phyloP scores from a whole-genome alignment of 306 rosid species.

The Albizia julibrissin region DNA sequence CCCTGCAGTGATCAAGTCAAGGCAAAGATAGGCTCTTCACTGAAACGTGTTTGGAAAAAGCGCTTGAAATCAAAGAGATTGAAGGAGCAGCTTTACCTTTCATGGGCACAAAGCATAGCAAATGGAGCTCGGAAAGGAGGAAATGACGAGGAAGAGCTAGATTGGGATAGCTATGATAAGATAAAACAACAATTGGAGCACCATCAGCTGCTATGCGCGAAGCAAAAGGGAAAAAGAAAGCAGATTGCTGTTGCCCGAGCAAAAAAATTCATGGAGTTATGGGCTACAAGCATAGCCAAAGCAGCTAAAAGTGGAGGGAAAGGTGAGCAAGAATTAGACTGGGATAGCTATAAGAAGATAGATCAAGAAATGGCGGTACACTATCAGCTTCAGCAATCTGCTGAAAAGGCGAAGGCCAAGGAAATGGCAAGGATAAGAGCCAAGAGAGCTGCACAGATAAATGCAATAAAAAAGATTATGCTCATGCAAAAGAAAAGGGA shows the following conservation, averaged over 20 bases:
- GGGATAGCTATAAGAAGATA: constrained; percentile 74
- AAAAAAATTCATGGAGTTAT: constrained; percentile 38
- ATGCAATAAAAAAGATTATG: constrained; percentile 51
- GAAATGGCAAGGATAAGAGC: constrained; percentile 51
- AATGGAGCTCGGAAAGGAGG: constrained; percentile 77
- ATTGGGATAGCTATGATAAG: constrained; percentile 50
- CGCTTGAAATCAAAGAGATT: constrained; percentile 53
- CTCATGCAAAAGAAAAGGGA: constrained; percentile 45
- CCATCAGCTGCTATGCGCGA: constrained; percentile 21
- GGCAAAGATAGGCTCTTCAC: constrained; percentile 71
- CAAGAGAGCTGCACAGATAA: constrained; percentile 52
- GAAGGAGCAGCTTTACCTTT: constrained; percentile 46
- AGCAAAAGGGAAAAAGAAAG: constrained; percentile 46
- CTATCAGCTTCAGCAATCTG: constrained; percentile 44
- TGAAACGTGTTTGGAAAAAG: constrained; percentile 60
- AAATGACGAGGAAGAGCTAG: constrained; percentile 55
- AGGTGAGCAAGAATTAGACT: constrained; percentile 61
- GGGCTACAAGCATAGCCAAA: constrained; percentile 56
- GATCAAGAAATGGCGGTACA: constrained; percentile 48
- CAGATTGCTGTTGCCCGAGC: constrained; percentile 33
- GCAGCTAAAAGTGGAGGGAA: constrained; percentile 75
- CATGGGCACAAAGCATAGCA: constrained; percentile 68
- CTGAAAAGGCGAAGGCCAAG: constrained; percentile 57
- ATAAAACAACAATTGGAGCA: constrained; percentile 39
- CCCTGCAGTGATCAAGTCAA: constrained; percentile 64